A percentile compares a stretch with the other conserved stretches of the same genome.
phyloP scores from a whole-genome alignment of 1,284 basidiomycete species.

The Marasmius sp. region DNA sequence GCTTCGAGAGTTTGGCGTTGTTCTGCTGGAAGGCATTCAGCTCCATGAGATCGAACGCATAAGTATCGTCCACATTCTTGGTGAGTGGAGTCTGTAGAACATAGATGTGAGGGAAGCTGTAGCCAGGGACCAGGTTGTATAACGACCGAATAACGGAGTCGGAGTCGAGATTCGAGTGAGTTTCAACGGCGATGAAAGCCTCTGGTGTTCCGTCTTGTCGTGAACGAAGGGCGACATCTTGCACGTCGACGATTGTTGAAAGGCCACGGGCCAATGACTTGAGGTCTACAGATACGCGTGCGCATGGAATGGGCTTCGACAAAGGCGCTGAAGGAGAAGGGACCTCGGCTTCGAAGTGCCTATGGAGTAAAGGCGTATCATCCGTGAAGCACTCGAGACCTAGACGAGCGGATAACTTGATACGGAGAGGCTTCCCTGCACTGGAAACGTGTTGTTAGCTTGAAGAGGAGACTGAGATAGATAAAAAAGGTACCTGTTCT shows the following conservation, averaged over 20 bases:
- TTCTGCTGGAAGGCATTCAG: conserved; percentile 25
- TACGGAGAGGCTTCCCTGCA: conserved; percentile 45
- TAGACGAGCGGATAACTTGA: conserved; percentile 40
- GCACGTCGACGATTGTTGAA: conserved; percentile 41
- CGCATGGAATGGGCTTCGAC: conserved; percentile 37
- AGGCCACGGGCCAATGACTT: conserved; percentile 44
- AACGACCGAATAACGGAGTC: conserved; percentile 1
- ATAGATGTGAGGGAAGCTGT: conserved; percentile 37
- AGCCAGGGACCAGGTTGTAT: conserved; percentile 29
- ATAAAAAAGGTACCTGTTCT: conserved; percentile 17
- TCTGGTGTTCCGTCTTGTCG: conserved; percentile 33
- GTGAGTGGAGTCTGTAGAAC: conserved; percentile 23
- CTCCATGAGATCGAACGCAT: conserved; percentile 39
- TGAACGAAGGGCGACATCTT: conserved; percentile 45
- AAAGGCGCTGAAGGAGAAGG: conserved; percentile 32
- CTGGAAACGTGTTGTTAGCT: conserved; percentile 34
- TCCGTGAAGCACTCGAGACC: conserved; percentile 37
- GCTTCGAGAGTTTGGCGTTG: conserved; percentile 31
- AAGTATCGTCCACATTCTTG: conserved; percentile 20
- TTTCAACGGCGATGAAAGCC: conserved; percentile 31
- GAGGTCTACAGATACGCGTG: conserved; percentile 30
- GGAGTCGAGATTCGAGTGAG: conserved; percentile 16
- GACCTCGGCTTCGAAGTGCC: conserved; percentile 41
- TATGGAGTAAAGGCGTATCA: conserved; percentile 28
- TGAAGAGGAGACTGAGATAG: not conserved